A percentile compares a stretch with the other conserved stretches of the same genome.
Conservation (phyloP, 2,329 filamentous ascomycete species). For the Shiraia bambusicola region DNA sequence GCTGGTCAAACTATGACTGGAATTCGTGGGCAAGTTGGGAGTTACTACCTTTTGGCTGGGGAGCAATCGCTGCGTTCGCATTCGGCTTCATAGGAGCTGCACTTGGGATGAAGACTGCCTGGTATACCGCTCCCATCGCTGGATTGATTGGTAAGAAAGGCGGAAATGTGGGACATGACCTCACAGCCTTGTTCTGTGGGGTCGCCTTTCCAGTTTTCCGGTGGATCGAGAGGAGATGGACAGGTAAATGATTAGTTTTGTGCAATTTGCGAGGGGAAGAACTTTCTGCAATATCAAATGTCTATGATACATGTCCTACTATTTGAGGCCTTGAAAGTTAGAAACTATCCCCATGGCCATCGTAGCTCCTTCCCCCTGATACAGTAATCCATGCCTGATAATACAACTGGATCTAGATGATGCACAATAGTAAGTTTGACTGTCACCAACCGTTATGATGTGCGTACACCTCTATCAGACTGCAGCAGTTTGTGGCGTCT, state of each 20-base stretch:
- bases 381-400: too few species aligned
- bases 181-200: constrained; percentile 36
- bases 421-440: too few species aligned
- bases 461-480: too few species aligned
- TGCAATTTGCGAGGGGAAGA: too few species aligned
- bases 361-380: too few species aligned
- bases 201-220: constrained; percentile 34
- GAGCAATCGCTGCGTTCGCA: constrained; percentile 34
- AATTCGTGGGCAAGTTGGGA: constrained; percentile 36
- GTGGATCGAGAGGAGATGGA: constrained; percentile 32
- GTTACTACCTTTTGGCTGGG: constrained; percentile 39
- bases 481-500: too few species aligned
- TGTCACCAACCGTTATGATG: too few species aligned
- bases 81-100: constrained; percentile 39
- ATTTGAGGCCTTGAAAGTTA: too few species aligned
- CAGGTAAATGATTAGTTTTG: constrained; percentile 15
- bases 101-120: constrained; percentile 39
- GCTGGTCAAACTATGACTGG: constrained; percentile 39
- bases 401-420: too few species aligned
- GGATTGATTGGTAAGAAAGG: constrained; percentile 33
- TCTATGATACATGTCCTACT: too few species aligned
- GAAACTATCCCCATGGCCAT: too few species aligned
- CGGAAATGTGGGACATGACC: constrained; percentile 41
- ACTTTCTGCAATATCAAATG: too few species aligned
- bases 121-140: constrained; percentile 40